Conservation (phyloP, 495 filamentous ascomycete genomes). For the Daldinia loculata region DNA sequence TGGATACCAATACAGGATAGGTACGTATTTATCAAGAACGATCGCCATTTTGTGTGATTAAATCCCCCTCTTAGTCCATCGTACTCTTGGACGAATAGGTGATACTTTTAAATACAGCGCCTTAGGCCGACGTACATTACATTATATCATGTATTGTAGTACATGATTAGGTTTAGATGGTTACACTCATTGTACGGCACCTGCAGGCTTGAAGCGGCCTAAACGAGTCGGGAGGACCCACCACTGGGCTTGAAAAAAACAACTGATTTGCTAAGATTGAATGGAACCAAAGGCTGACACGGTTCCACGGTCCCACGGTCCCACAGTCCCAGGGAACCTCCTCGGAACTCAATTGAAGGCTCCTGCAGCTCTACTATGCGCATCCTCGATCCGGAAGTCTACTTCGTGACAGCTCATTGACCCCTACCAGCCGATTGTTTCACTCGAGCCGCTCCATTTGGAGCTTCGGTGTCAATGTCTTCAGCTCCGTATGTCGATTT, state of each 20-base stretch:
- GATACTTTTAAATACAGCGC: neutral
- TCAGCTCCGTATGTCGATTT: slow-evolving; percentile 44
- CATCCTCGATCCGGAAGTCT: slow-evolving; percentile 27
- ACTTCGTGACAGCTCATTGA: slow-evolving; percentile 25
- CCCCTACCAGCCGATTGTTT: slow-evolving; percentile 19
- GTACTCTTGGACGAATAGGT: neutral
- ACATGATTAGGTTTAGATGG: neutral
- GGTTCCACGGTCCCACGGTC: slow-evolving; percentile 3
- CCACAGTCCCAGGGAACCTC: slow-evolving; percentile 8
- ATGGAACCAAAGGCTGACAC: neutral
- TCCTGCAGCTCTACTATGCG: slow-evolving; percentile 33
- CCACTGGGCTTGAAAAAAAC: slow-evolving; percentile 17
- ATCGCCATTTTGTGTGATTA: neutral
- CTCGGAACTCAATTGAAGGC: slow-evolving; percentile 17
- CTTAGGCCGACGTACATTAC: neutral
- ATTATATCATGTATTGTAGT: neutral
- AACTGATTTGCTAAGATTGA: slow-evolving; percentile 7
- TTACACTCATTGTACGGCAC: slow-evolving; percentile 23
- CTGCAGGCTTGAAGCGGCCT: slow-evolving; percentile 25
- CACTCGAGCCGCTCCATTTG: slow-evolving; percentile 28
- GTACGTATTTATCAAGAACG: neutral
- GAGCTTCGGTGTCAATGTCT: slow-evolving; percentile 41
- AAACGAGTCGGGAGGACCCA: slow-evolving; percentile 24
- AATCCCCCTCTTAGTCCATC: neutral
- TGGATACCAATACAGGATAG: neutral